phyloP scores from a whole-genome alignment of 208 protist genomes.

The Trypanosoma platydactyli region DNA sequence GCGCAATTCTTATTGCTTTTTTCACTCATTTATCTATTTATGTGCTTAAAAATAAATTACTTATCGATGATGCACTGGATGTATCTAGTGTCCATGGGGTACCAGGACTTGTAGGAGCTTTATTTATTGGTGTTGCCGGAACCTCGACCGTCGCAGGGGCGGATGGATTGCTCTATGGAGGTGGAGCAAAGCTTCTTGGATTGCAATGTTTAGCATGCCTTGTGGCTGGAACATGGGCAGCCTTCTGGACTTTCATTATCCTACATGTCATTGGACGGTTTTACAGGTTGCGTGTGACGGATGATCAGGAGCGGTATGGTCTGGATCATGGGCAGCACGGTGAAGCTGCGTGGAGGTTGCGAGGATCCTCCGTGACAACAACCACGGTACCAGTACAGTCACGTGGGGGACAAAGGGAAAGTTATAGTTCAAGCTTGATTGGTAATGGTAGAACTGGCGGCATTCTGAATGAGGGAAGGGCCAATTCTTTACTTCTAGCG shows the following conservation, averaged over 20 bases:
- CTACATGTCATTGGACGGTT: conserved; percentile 21
- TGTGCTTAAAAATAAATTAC: conserved; percentile 43
- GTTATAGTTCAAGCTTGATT: conserved; percentile 11
- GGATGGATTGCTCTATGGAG: conserved; percentile 44
- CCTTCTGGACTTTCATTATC: conserved; percentile 23
- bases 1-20: conserved; percentile 43
- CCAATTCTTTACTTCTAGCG: conserved; percentile 1
- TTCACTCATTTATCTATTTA: conserved; percentile 29
- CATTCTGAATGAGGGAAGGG: conserved; percentile 9
- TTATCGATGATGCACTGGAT: conserved; percentile 71
- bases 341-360: conserved; percentile 13
- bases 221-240: conserved; percentile 13
- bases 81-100: conserved; percentile 56
- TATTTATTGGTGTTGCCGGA: conserved; percentile 45
- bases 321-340: conserved; percentile 19
- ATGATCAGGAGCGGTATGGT: conserved; percentile 14
- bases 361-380: not conserved
- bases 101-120: conserved; percentile 43
- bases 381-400: not conserved
- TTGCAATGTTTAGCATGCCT: conserved; percentile 23
- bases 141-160: not conserved
- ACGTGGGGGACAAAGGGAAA: not conserved
- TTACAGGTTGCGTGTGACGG: conserved; percentile 20
- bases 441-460: not conserved
- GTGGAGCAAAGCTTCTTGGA: conserved; percentile 24